Base-by-base conservation (phyloP, 1,139 yeast species). In the Suhomyces bokatorum region DNA sequence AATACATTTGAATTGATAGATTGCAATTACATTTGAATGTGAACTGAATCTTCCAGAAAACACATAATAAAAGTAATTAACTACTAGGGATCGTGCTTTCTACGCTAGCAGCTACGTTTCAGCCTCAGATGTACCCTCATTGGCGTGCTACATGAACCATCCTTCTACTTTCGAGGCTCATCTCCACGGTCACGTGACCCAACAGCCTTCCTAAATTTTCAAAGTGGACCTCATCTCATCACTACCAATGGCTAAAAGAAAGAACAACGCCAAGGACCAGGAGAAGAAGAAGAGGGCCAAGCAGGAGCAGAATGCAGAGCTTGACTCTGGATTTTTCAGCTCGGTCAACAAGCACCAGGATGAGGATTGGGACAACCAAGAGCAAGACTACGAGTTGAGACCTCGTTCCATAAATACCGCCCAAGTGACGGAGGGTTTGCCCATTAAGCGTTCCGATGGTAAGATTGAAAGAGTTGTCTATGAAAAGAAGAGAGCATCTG, bases 391-490 rank as follows among this genome's bases (percentile, higher is more conserved):
- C 56, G 93, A 85, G 60, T 62, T 76, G 52, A 67, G 58, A 47
- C 89, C 91, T 3, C 72, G 91, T 61, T 54, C 58, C 3, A 47
- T 69, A 16, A 56, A 63, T 15, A 67, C 71, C 12, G 69, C 61
- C 1, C 75, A 72, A 16, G 67, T 77, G 17, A 78, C 80, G 4
- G 97, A 87, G 59, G 84, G 87, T 10, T 74, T 91, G 49, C 98
- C 99, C 0, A 87, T 91, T 44, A 89, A 87, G 58, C 75, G 77
- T 20, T 73, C 70, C 1, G 87, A 81, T 49, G 97, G 96, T 48
- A 77, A 73, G 43, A 70, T 93, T 15, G 81, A 85, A 61, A 71
- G 96, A 57, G 85, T 82, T 4, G 64, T 75, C 29, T 60, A 74
- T 44, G 71, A 68, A 47, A 62, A 58, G 11, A 55, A 69, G 37